Conservation (phyloP, 2,329 filamentous ascomycete genomes). For the Calonectria honghensis region DNA sequence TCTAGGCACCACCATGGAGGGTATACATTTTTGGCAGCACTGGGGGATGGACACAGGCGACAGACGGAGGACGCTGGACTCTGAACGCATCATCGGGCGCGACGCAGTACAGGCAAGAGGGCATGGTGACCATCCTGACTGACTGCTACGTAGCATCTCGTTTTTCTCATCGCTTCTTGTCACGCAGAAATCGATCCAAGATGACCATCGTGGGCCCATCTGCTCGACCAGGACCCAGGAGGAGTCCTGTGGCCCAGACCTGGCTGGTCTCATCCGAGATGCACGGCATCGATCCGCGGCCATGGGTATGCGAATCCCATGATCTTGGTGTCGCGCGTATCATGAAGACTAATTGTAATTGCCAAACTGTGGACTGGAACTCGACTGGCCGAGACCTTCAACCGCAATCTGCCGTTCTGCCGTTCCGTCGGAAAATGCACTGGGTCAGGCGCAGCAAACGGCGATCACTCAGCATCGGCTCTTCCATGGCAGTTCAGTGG, state of each 20-base stretch:
- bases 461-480: conserved; percentile 50
- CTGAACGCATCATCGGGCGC: conserved; percentile 35
- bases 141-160: conserved; percentile 42
- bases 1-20: conserved; percentile 38
- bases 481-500: conserved; percentile 49
- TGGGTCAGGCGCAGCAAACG: conserved; percentile 52
- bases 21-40: conserved; percentile 21
- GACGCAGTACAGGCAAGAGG: conserved; percentile 34
- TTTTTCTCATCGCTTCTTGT: conserved; percentile 24
- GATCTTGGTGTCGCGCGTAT: conserved; percentile 44
- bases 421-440: conserved; percentile 44
- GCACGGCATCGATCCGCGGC: conserved; percentile 52
- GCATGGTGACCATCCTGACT: conserved; percentile 37
- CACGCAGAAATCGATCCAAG: conserved; percentile 33
- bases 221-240: conserved; percentile 38
- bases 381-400: conserved; percentile 38
- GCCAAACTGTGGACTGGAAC: conserved; percentile 33
- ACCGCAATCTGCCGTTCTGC: conserved; percentile 39
- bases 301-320: conserved; percentile 48
- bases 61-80: conserved; percentile 25
- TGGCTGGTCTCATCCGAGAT: conserved; percentile 50
- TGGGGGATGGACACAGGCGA: conserved; percentile 30
- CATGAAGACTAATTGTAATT: conserved; percentile 42
- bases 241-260: conserved; percentile 29
- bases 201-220: conserved; percentile 48